Percentiles rank a stretch among this genome's conserved stretches.
Conservation (phyloP, 192 early-diverging fungal species). For the Backusella tarrabulga region DNA sequence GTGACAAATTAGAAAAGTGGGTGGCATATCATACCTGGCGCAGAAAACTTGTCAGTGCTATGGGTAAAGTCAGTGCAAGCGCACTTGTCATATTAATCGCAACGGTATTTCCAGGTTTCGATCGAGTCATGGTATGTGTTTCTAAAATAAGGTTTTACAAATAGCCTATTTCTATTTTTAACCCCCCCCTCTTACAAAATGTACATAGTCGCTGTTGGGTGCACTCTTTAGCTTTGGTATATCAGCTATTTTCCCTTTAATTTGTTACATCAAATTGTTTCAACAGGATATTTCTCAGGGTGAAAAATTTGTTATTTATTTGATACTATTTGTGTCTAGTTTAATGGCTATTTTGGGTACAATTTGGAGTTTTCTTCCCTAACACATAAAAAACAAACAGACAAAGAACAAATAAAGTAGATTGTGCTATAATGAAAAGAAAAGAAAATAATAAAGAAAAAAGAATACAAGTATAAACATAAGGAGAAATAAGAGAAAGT, state of each 20-base stretch:
- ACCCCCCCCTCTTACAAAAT: background rate
- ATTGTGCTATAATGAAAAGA: conserved; percentile 3
- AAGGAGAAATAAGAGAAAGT: background rate
- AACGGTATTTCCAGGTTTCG: conserved; percentile 63
- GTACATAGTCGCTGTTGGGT: conserved; percentile 27
- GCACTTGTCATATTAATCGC: conserved; percentile 45
- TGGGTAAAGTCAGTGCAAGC: conserved; percentile 37
- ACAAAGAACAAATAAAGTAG: background rate
- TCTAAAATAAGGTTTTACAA: background rate
- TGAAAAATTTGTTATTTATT: conserved; percentile 6
- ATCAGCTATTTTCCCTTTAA: conserved; percentile 38
- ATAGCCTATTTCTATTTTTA: background rate
- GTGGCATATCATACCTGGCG: conserved; percentile 26
- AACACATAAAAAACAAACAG: background rate
- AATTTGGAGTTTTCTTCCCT: conserved; percentile 31
- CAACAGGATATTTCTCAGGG: conserved; percentile 9
- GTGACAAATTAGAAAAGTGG: conserved; percentile 25
- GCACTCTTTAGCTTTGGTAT: conserved; percentile 37
- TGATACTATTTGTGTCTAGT: conserved; percentile 13
- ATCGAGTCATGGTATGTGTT: conserved; percentile 58
- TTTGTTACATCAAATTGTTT: conserved; percentile 31
- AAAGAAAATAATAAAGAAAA: background rate
- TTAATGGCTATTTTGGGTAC: conserved; percentile 22
- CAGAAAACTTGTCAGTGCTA: conserved; percentile 16
- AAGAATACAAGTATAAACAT: conserved; percentile 12